Evolutionary conservation across 495 filamentous ascomycete genomes (phyloP).

Genomic region (Neurospora sp.): DNA sequence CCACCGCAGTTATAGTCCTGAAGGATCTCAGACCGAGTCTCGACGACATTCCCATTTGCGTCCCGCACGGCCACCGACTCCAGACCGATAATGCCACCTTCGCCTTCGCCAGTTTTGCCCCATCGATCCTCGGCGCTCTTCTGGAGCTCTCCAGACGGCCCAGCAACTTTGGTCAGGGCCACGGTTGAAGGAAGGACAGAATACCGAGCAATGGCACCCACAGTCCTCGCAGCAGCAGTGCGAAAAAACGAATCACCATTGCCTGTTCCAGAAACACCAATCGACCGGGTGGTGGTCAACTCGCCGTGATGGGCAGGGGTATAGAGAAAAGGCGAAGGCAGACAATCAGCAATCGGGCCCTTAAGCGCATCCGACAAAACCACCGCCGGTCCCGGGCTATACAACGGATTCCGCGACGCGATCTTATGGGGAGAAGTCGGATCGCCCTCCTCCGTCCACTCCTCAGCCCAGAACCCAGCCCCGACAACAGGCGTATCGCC

Average conservation of each 20-base stretch:
- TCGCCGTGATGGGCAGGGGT: constrained; percentile 11
- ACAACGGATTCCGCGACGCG: not conserved
- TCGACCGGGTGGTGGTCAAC: constrained; percentile 36
- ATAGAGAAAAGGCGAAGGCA: constrained; percentile 34
- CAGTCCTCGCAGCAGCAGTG: constrained; percentile 57
- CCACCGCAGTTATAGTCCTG: constrained; percentile 81
- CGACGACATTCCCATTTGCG: constrained; percentile 28
- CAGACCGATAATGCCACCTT: constrained; percentile 82
- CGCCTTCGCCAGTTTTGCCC: constrained; percentile 67
- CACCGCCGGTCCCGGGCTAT: constrained; percentile 23
- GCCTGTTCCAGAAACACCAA: constrained; percentile 76
- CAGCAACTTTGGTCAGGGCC: constrained; percentile 54
- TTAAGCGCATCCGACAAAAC: constrained; percentile 29
- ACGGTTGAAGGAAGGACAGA: constrained; percentile 25
- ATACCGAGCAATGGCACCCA: constrained; percentile 64
- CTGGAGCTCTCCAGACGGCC: constrained; percentile 65
- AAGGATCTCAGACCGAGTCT: constrained; percentile 39
- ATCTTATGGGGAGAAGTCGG: constrained; percentile 1
- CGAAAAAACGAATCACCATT: constrained; percentile 87
- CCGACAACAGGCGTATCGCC: constrained; percentile 84
- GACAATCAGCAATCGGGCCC: constrained; percentile 40
- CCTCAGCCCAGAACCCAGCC: constrained; percentile 84
- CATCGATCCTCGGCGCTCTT: constrained; percentile 66
- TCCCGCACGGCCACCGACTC: constrained; percentile 46
- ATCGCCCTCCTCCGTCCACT: constrained; percentile 47